These are phyloP conservation scores for Vitis rupestris DNA, from an alignment of 164 flowering plant genomes.

Conservation along the genomic window DNA sequence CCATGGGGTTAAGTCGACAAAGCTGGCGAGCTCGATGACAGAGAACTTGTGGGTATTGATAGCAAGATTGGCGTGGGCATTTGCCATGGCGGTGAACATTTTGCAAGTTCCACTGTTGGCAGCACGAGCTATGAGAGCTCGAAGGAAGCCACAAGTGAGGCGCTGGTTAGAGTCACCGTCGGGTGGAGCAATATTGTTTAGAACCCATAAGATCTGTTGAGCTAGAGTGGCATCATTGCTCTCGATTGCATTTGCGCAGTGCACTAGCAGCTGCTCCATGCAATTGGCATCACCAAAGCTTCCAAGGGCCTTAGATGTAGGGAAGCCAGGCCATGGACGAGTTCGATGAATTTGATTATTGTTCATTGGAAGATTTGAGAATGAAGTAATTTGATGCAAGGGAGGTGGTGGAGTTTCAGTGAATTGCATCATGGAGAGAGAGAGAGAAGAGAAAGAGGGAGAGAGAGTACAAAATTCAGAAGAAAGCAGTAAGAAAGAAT, in stretches of 20 bases:
- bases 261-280: conserved; percentile 92
- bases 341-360: conserved; percentile 36
- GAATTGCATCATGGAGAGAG: conserved; percentile 62
- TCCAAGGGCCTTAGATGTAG: conserved; percentile 33
- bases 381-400: conserved; percentile 31
- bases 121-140: conserved; percentile 78
- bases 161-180: conserved; percentile 95
- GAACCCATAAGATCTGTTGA: conserved; percentile 94
- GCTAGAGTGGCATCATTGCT: conserved; percentile 82
- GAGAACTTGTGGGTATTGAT: conserved; percentile 56
- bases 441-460: conserved; percentile 8
- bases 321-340: conserved; percentile 62
- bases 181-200: conserved; percentile 83
- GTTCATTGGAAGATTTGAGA: conserved; percentile 34
- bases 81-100: conserved; percentile 49
- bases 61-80: conserved; percentile 22
- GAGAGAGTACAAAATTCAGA: conserved; percentile 7
- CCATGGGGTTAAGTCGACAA: conserved; percentile 92
- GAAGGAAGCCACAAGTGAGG: conserved; percentile 77
- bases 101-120: conserved; percentile 63
- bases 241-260: conserved; percentile 91
- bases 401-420: conserved; percentile 50
- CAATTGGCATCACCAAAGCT: conserved; percentile 76
- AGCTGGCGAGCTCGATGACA: conserved; percentile 71
- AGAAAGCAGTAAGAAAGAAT: conserved; percentile 5